A percentile compares a stretch with the other conserved stretches of the same genome.
phyloP scores from a whole-genome alignment of 371 early-diverging fungal species.

The Haplosporangium sp. region DNA sequence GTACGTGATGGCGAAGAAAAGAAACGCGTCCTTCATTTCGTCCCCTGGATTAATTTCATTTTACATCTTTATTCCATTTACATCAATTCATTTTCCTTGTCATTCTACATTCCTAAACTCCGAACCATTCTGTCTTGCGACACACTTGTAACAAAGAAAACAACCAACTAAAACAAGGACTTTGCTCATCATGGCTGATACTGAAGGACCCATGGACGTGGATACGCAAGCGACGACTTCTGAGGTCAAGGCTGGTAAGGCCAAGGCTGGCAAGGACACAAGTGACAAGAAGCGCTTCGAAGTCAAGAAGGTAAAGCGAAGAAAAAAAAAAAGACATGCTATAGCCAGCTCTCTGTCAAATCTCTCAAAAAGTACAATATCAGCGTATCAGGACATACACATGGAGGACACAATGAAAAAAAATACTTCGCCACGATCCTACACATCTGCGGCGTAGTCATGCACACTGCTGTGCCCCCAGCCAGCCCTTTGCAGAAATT shows the following conservation, averaged over 20 bases:
- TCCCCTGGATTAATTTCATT: too few species aligned
- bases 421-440: too few species aligned
- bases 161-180: background rate
- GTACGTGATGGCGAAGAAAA: background rate
- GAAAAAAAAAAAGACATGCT: background rate
- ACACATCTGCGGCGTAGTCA: too few species aligned
- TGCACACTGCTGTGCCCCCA: too few species aligned
- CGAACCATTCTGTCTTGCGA: background rate
- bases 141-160: background rate
- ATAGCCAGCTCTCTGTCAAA: background rate
- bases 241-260: slow-evolving; percentile 54
- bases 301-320: slow-evolving; percentile 87
- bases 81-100: background rate
- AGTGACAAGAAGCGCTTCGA: slow-evolving; percentile 89
- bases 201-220: slow-evolving; percentile 54
- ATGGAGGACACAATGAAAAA: too few species aligned
- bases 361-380: too few species aligned
- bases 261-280: slow-evolving; percentile 69
- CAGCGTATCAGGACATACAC: too few species aligned
- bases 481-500: too few species aligned
- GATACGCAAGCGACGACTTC: slow-evolving; percentile 36
- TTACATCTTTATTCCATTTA: background rate
- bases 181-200: slow-evolving; percentile 41
- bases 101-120: background rate
- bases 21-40: too few species aligned